Evolutionary conservation across 495 filamentous ascomycete genomes (phyloP).

Genomic region (Tuber brumale): DNA sequence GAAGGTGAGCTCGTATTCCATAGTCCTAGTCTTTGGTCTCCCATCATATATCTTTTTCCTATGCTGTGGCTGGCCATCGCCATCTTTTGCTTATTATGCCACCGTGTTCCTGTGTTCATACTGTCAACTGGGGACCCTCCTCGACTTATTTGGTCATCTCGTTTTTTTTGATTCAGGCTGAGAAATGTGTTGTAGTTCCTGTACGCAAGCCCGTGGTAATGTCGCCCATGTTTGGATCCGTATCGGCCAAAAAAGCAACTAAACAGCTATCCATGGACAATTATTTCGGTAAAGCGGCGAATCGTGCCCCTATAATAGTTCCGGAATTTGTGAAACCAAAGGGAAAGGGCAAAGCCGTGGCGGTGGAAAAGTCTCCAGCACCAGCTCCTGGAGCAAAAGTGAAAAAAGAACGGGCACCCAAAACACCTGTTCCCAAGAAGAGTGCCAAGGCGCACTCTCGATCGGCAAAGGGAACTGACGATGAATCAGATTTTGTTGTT

Average conservation of each 20-base stretch:
- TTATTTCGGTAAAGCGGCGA: slow-evolving; percentile 14
- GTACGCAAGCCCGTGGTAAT: not conserved
- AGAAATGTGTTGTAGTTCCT: not conserved
- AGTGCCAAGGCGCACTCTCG: slow-evolving; percentile 7
- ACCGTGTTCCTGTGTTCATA: not conserved
- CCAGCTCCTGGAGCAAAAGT: not conserved
- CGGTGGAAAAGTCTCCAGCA: slow-evolving; percentile 9
- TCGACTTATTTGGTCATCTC: not conserved
- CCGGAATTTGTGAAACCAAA: slow-evolving; percentile 7
- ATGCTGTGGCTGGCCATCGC: not conserved
- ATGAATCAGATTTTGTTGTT: slow-evolving; percentile 31
- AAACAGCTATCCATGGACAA: slow-evolving; percentile 34
- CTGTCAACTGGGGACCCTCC: not conserved
- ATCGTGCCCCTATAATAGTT: slow-evolving; percentile 15
- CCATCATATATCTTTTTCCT: not conserved
- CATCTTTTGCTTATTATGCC: not conserved
- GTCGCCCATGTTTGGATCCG: not conserved
- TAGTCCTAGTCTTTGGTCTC: not conserved
- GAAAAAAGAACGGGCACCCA: not conserved
- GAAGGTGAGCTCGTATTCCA: slow-evolving; percentile 20
- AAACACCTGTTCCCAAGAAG: slow-evolving; percentile 24
- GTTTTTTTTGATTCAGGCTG: not conserved
- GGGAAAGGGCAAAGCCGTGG: slow-evolving; percentile 21
- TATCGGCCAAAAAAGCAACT: slow-evolving; percentile 24
- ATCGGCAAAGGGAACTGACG: slow-evolving; percentile 7